A percentile compares a stretch with the other conserved stretches of the same genome.
Evolutionary conservation across 805 yeast genomes (phyloP).

Genomic region (Barnettozyma wickerhamii): DNA sequence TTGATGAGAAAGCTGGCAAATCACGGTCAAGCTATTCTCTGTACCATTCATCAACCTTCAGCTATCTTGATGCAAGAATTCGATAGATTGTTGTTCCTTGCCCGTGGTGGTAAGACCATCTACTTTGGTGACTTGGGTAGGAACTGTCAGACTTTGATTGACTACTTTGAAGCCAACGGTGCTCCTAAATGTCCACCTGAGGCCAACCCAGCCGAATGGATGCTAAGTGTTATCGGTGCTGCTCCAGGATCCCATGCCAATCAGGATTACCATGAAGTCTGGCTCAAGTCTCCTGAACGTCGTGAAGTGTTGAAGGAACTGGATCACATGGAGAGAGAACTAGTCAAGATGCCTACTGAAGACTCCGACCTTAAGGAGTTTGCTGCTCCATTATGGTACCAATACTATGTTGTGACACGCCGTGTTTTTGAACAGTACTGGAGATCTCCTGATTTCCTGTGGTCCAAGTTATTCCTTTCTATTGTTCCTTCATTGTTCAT

Average conservation of each 20-base stretch:
- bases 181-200: constrained; percentile 61
- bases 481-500: constrained; percentile 58
- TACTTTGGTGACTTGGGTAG: constrained; percentile 73
- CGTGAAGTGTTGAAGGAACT: constrained; percentile 55
- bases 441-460: constrained; percentile 61
- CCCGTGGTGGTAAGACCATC: constrained; percentile 68
- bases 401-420: constrained; percentile 40
- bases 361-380: constrained; percentile 34
- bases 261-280: constrained; percentile 71
- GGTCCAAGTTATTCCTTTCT: constrained; percentile 55
- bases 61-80: constrained; percentile 74
- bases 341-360: constrained; percentile 33
- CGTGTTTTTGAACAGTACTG: constrained; percentile 63
- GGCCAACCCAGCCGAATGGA: constrained; percentile 90
- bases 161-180: constrained; percentile 64
- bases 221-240: constrained; percentile 82
- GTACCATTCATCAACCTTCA: constrained; percentile 86
- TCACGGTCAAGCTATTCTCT: constrained; percentile 60
- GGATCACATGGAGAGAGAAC: constrained; percentile 58
- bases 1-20: constrained; percentile 56
- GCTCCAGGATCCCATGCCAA: constrained; percentile 75
- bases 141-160: constrained; percentile 51
- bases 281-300: constrained; percentile 68
- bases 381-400: constrained; percentile 41
- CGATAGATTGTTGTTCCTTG: constrained; percentile 68